phyloP scores from a whole-genome alignment of 1,139 yeast genomes.

The Wickerhamomyces sp. region DNA sequence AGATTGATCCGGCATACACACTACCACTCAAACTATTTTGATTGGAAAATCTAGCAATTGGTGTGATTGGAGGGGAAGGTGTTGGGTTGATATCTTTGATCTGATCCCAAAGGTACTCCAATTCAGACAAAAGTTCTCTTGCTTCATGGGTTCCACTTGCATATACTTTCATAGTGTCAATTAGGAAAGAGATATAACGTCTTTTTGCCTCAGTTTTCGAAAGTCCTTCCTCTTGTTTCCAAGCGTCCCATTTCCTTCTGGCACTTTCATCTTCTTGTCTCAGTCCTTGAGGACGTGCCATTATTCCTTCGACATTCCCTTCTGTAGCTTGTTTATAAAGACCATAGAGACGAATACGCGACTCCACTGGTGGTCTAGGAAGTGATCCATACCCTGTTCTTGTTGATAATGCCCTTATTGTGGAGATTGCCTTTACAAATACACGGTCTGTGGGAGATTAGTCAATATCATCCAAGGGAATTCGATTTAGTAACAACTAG shows the following conservation, averaged over 20 bases:
- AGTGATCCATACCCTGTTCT: conserved; percentile 64
- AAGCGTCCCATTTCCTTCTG: conserved; percentile 77
- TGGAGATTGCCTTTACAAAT: conserved; percentile 74
- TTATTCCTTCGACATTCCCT: conserved; percentile 68
- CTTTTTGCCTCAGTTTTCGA: conserved; percentile 72
- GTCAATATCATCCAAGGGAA: background rate
- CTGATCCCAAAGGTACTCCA: conserved; percentile 73
- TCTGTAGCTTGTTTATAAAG: conserved; percentile 86
- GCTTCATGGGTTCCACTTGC: conserved; percentile 69
- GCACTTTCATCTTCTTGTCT: conserved; percentile 63
- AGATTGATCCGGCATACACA: conserved; percentile 5
- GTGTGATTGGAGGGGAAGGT: conserved; percentile 17
- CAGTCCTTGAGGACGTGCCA: conserved; percentile 60
- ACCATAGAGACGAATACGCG: conserved; percentile 68
- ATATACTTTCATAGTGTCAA: conserved; percentile 68
- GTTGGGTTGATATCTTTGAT: conserved; percentile 45
- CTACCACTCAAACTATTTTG: conserved; percentile 8
- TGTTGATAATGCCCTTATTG: conserved; percentile 69
- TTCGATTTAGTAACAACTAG: no score
- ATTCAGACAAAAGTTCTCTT: conserved; percentile 56
- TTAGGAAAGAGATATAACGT: conserved; percentile 58
- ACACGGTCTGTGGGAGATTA: conserved; percentile 49
- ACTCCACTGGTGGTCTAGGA: conserved; percentile 78
- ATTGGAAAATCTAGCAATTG: conserved; percentile 6
- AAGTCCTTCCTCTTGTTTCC: conserved; percentile 73